Base-by-base conservation (phyloP, 1,284 basidiomycete species). In the Sphaerobolus stellatus region DNA sequence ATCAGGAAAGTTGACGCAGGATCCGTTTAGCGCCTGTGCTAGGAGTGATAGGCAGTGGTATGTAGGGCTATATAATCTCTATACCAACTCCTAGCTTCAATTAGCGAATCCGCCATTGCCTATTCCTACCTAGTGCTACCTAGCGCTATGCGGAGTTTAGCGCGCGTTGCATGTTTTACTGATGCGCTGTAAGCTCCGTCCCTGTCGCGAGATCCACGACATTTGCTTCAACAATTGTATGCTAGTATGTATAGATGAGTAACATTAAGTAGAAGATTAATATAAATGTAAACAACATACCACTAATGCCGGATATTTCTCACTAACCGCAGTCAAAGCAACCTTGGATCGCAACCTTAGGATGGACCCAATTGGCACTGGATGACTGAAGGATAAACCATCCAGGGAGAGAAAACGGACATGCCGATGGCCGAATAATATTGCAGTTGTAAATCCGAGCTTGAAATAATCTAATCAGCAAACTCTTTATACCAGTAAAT, bases 311-410 rank as follows among this genome's bases (percentile, higher is more conserved):
- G 80, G 77, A 50, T 74, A 77, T 48, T 75, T 68, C 20, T 69
- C 65, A 0, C 72, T 72, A 2, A 71, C 68, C 0, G 72, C 71
- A 0, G 83, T 81, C 61, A 86, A 79, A 18, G 85, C 75, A 30
- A 92, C 79, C 59, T 82, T 78, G 1, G 88, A 88, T 2, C 81
- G 82, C 38, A 92, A 75, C 8, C 84, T 80, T 8, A 92, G 78
- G 48, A 92, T 86, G 0, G 86, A 90, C 5, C 90, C 90, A 50
- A 92, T 90, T 2, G 88, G 86, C 0, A 93, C 90, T 0, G 90
- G 89, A n/a, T 82, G 78, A 45, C 81, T 77, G 72, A 93, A 92
- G 2, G 83, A 82, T 65, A 92, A 91, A 48, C 83, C 82, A 66
- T 92, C 90, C 9, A 92, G 78, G 2, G 88, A 85, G 33, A 90